phyloP scores from a whole-genome alignment of 2,329 filamentous ascomycete species.

The Neonectria magnoliae region DNA sequence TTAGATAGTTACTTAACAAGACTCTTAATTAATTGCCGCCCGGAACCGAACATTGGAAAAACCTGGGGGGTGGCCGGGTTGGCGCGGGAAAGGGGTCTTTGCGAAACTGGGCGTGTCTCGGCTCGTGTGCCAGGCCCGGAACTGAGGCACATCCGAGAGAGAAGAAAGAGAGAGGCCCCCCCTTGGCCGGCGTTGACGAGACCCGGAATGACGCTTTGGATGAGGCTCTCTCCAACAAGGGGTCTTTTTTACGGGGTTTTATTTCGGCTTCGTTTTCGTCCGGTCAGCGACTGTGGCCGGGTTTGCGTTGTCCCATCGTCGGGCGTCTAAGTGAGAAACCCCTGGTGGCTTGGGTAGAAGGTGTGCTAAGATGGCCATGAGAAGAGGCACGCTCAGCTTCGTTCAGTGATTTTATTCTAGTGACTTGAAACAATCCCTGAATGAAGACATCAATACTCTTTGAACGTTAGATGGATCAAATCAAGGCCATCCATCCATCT shows the following conservation, averaged over 20 bases:
- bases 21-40: neutral
- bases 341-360: neutral
- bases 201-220: constrained; percentile 14
- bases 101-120: constrained; percentile 38
- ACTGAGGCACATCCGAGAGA: constrained; percentile 37
- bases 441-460: too few relatives aligned
- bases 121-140: constrained; percentile 22
- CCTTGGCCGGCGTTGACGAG: constrained; percentile 19
- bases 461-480: neutral
- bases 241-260: constrained; percentile 15
- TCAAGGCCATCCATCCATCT: neutral
- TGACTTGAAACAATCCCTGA: neutral
- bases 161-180: neutral
- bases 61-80: neutral
- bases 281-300: neutral
- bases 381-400: neutral
- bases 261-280: constrained; percentile 8
- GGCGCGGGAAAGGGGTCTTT: neutral
- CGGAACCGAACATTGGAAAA: neutral
- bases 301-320: neutral
- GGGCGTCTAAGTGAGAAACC: neutral
- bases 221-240: constrained; percentile 10
- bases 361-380: neutral
- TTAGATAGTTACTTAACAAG: too few relatives aligned
- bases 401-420: neutral